Evolutionary conservation across 2,329 filamentous ascomycete genomes (phyloP).

Genomic region (Xylogone sp.): DNA sequence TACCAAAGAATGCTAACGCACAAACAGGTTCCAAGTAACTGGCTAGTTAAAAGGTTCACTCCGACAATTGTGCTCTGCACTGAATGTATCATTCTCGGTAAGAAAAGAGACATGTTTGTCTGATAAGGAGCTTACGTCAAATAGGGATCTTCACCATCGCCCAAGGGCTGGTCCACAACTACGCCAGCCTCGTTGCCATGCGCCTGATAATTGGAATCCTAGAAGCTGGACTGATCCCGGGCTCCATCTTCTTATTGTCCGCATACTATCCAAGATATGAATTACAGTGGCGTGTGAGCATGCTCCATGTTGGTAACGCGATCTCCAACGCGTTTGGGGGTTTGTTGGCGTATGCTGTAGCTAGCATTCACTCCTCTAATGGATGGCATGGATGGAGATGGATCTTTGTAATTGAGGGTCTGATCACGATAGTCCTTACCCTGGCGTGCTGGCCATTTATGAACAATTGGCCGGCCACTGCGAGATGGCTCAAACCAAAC

Average conservation of each 20-base stretch:
- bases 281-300: slow-evolving; percentile 30
- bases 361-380: slow-evolving; percentile 17
- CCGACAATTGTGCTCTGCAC: slow-evolving; percentile 2
- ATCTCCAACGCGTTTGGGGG: slow-evolving; percentile 2
- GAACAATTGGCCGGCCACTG: slow-evolving; percentile 41
- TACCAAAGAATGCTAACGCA: not conserved
- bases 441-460: slow-evolving; percentile 38
- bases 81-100: slow-evolving; percentile 5
- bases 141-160: slow-evolving; percentile 33
- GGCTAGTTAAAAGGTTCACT: slow-evolving; percentile 2
- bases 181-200: slow-evolving; percentile 26
- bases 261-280: slow-evolving; percentile 33
- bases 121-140: not conserved
- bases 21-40: slow-evolving; percentile 4
- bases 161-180: slow-evolving; percentile 29
- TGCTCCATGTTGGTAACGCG: slow-evolving; percentile 30
- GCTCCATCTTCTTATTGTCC: slow-evolving; percentile 31
- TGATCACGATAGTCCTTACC: slow-evolving; percentile 16
- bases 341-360: slow-evolving; percentile 19
- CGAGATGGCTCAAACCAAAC: slow-evolving; percentile 39
- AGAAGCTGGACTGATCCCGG: slow-evolving; percentile 36
- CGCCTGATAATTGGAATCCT: slow-evolving; percentile 34
- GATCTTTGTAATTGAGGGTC: slow-evolving; percentile 33
- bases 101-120: not conserved
- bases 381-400: slow-evolving; percentile 21